Evolutionary conservation across 805 yeast species (phyloP).

Genomic region (Candida cerambycidarum): DNA sequence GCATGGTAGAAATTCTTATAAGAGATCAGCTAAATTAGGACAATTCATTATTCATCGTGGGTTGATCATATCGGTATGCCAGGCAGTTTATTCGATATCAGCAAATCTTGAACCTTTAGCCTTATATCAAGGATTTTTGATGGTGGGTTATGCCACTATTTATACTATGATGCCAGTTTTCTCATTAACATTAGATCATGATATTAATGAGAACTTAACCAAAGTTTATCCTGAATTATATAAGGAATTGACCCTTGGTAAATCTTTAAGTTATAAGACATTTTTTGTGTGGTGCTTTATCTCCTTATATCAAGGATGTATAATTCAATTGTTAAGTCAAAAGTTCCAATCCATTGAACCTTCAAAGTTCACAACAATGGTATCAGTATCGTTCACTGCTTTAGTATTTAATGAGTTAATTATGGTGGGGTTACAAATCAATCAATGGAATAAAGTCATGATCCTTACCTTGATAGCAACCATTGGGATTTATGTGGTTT

Average conservation of each 20-base stretch:
- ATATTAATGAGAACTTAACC: slow-evolving; percentile 86
- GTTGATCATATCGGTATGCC: slow-evolving; percentile 87
- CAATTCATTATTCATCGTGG: slow-evolving; percentile 98
- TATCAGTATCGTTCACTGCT: slow-evolving; percentile 80
- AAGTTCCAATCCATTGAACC: slow-evolving; percentile 61
- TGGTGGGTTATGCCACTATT: slow-evolving; percentile 97
- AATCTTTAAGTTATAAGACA: slow-evolving; percentile 79
- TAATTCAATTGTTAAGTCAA: slow-evolving; percentile 83
- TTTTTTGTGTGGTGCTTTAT: slow-evolving; percentile 90
- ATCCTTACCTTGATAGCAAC: slow-evolving; percentile 70
- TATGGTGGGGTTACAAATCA: slow-evolving; percentile 91
- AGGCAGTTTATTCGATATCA: slow-evolving; percentile 85
- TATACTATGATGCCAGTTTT: slow-evolving; percentile 99
- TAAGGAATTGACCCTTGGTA: slow-evolving; percentile 86
- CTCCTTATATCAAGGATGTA: slow-evolving; percentile 86
- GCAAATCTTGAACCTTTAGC: slow-evolving; percentile 93
- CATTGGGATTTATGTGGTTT: slow-evolving; percentile 59
- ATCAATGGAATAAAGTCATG: slow-evolving; percentile 89
- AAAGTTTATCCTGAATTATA: slow-evolving; percentile 92
- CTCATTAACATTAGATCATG: slow-evolving; percentile 85
- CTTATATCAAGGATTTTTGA: slow-evolving; percentile 90
- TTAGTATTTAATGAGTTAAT: slow-evolving; percentile 80
- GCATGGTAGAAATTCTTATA: slow-evolving; percentile 98
- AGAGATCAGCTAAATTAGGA: slow-evolving; percentile 90
- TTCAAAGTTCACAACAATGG: slow-evolving; percentile 65